Conservation (phyloP, 345 rosid genomes). For the Clausena lansium region DNA sequence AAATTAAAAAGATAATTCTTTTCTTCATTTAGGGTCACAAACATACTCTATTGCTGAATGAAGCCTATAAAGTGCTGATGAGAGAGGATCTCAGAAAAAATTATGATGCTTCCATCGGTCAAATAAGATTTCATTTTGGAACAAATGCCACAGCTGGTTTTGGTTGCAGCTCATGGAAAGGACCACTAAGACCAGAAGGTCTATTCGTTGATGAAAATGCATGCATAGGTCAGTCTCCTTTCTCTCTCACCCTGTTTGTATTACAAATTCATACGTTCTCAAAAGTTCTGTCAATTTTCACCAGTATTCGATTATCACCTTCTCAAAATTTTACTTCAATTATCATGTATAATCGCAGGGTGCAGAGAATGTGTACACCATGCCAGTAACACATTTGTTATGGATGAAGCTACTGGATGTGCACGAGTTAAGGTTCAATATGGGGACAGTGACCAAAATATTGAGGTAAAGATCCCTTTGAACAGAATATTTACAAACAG, state of each 20-base stretch:
- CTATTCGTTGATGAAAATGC: slow-evolving; percentile 57
- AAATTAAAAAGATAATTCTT: neutral
- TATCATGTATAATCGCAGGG: slow-evolving; percentile 32
- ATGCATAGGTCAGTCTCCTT: slow-evolving; percentile 42
- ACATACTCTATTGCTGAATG: slow-evolving; percentile 41
- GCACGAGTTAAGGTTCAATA: slow-evolving; percentile 59
- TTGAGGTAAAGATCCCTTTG: slow-evolving; percentile 35
- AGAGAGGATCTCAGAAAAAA: slow-evolving; percentile 39
- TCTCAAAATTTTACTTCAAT: neutral
- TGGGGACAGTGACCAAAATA: slow-evolving; percentile 45
- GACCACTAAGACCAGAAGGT: slow-evolving; percentile 52
- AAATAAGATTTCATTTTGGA: slow-evolving; percentile 19
- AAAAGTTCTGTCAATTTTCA: neutral
- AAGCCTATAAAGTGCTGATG: slow-evolving; percentile 51
- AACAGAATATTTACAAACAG: neutral
- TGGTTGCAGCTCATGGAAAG: slow-evolving; percentile 59
- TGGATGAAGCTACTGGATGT: slow-evolving; percentile 48
- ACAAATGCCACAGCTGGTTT: slow-evolving; percentile 11
- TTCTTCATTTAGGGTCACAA: slow-evolving; percentile 39
- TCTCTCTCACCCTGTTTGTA: neutral
- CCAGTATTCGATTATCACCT: neutral
- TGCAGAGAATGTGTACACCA: slow-evolving; percentile 61
- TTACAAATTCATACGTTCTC: neutral
- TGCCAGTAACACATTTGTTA: slow-evolving; percentile 53
- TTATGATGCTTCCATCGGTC: slow-evolving; percentile 44